Base-by-base conservation (phyloP, 139 green algal species). In the Helicosporidium sp. region DNA sequence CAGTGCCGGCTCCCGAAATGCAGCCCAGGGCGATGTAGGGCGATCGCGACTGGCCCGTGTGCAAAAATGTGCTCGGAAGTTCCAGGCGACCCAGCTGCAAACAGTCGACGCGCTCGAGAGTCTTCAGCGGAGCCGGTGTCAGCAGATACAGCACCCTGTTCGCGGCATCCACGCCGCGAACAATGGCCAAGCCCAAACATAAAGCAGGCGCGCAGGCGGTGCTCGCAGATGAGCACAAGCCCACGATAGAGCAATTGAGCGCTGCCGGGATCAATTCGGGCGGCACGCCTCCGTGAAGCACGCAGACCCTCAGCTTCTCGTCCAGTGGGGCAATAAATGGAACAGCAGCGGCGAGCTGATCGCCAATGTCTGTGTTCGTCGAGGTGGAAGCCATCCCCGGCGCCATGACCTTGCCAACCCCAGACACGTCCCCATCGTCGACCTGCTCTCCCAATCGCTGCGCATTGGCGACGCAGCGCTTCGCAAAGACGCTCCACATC, bases 101-200 rank as follows among this genome's bases (percentile, higher is more conserved):
- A 3, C 5, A 33, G 17, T 45, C 43, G 7, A 84, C 74, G 3
- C 23, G 12, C 48, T 74, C 23, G 42, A 85, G 41, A 15, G 31
- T 16, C 18, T 52, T 28, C 10, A 43, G n/a, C 0, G 39, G 23
- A n/a, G 68, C 13, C 26, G 69, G 57, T 5, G 76, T 84, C 5
- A 90, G 61, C 36, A 91, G 16, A 31, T 72, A 74, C 18, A 78
- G 43, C 45, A 47, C 20, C 3, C 67, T 24, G 1, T 3, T 6
- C 2, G 4, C 15, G 25, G 57, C 49, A 43, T 87, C 73, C 13
- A 81, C 64, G 0, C 58, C 62, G 0, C 77, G 57, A 6, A 91
- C 68, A 12, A 91, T 46, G 27, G 69, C 80, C 7, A 90, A 7
- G 0, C 80, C 80, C 44, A 86, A 18, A 58, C 80, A 91, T 35